A percentile compares a stretch with the other conserved stretches of the same genome.
Conservation (phyloP, 768 basidiomycete genomes). For the Boletus sensibilis region DNA sequence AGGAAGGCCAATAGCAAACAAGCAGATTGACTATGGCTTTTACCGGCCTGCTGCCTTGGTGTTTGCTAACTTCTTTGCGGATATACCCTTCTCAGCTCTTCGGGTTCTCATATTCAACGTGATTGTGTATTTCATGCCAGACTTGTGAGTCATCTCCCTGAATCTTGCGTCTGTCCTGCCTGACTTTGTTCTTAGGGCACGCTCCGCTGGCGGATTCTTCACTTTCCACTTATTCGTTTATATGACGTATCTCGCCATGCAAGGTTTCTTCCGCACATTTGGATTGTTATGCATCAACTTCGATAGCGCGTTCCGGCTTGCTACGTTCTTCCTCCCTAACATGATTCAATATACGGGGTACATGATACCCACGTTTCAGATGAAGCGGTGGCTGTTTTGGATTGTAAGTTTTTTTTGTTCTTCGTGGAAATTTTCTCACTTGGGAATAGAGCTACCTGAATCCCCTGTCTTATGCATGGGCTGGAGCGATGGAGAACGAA, state of each 20-base stretch:
- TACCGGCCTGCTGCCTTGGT: conserved; percentile 66
- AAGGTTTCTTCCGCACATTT: conserved; percentile 81
- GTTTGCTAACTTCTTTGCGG: conserved; percentile 64
- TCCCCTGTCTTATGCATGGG: conserved; percentile 75
- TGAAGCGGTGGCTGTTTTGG: conserved; percentile 88
- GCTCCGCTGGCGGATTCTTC: conserved; percentile 44
- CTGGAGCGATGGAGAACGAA: conserved; percentile 82
- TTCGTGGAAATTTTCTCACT: conserved; percentile 6
- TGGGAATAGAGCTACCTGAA: conserved; percentile 65
- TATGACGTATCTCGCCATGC: conserved; percentile 66
- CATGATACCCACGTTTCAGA: conserved; percentile 61
- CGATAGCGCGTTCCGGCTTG: conserved; percentile 52
- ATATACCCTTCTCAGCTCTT: conserved; percentile 64
- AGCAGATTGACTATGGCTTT: conserved; percentile 64
- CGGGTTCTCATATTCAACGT: conserved; percentile 62
- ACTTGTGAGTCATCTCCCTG: conserved; percentile 39
- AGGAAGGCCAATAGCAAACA: conserved; percentile 72
- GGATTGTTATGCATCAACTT: conserved; percentile 57
- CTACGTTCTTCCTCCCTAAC: conserved; percentile 72
- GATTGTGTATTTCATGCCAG: conserved; percentile 67
- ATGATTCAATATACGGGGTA: conserved; percentile 74
- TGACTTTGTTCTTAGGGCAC: conserved; percentile 22
- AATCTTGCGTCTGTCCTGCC: conserved; percentile 16
- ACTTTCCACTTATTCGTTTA: conserved; percentile 68
- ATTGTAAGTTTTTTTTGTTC: conserved; percentile 46